Evolutionary conservation across 2,329 filamentous ascomycete species (phyloP).

Genomic region (Mycosphaerella sp.): DNA sequence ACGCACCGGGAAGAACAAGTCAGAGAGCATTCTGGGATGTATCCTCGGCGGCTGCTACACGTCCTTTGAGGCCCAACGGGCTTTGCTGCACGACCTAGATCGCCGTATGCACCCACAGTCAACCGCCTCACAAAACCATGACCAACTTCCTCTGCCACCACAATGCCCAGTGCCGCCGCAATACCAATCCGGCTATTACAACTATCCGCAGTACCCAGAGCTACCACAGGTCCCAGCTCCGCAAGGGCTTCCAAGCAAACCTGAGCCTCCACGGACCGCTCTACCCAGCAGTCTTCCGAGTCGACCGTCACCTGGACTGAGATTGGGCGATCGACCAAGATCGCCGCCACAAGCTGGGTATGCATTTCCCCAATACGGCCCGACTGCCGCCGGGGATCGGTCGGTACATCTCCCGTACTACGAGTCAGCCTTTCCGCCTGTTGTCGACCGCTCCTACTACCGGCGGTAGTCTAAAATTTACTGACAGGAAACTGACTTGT

Average conservation of each 20-base stretch:
- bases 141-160: neutral
- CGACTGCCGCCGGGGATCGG: constrained; percentile 10
- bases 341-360: constrained; percentile 9
- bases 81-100: constrained; percentile 2
- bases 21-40: constrained; percentile 58
- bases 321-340: neutral
- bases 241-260: neutral
- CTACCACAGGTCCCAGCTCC: neutral
- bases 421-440: constrained; percentile 8
- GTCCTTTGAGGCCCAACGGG: constrained; percentile 48
- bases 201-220: constrained; percentile 3
- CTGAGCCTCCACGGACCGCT: too few species aligned
- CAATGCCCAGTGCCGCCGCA: neutral
- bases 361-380: constrained; percentile 4
- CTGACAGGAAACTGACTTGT: constrained; percentile 7
- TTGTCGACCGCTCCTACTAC: constrained; percentile 7
- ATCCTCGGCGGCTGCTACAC: constrained; percentile 75
- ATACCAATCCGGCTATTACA: neutral
- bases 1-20: constrained; percentile 27
- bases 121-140: neutral
- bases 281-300: neutral
- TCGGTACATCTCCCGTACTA: constrained; percentile 4
- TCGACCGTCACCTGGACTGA: neutral
- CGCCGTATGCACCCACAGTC: neutral
- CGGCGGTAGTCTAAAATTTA: constrained; percentile 1